phyloP scores from a whole-genome alignment of 2,329 filamentous ascomycete genomes.

The Claviceps africana region DNA sequence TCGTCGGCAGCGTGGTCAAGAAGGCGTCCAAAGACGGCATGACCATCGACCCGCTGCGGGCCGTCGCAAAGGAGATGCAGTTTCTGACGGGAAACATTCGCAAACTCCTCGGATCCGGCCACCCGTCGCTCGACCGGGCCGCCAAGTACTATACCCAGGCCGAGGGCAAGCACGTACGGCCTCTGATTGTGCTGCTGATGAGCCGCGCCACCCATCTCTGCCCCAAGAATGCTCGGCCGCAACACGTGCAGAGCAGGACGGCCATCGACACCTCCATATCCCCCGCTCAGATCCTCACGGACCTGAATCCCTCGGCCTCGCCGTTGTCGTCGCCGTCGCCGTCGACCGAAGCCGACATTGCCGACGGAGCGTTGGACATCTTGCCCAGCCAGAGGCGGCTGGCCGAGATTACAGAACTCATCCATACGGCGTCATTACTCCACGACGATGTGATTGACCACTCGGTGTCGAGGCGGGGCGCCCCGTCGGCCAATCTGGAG shows the following conservation, averaged over 20 bases:
- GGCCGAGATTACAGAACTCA: conserved; percentile 93
- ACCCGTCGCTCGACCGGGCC: conserved; percentile 84
- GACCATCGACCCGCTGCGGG: conserved; percentile 72
- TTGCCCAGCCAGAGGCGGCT: conserved; percentile 85
- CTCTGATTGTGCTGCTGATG: conserved; percentile 91
- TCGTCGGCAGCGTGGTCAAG: conserved; percentile 54
- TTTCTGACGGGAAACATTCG: conserved; percentile 88
- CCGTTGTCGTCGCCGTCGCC: conserved; percentile 30
- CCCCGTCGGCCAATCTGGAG: conserved; percentile 79
- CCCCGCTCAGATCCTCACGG: conserved; percentile 48
- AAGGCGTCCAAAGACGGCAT: conserved; percentile 50
- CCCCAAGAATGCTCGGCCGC: conserved; percentile 37
- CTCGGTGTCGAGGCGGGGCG: conserved; percentile 69
- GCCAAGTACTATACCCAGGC: conserved; percentile 97
- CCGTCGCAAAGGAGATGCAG: conserved; percentile 93
- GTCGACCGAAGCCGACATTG: conserved; percentile 19
- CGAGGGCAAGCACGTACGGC: conserved; percentile 92
- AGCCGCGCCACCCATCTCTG: conserved; percentile 77
- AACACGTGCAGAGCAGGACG: conserved; percentile 26
- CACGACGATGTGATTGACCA: conserved; percentile 98
- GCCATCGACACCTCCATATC: conserved; percentile 42
- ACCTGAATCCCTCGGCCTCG: conserved; percentile 59
- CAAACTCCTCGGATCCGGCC: conserved; percentile 82
- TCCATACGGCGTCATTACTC: conserved; percentile 89
- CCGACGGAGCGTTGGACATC: conserved; percentile 46